Conservation (phyloP, 2,329 filamentous ascomycete species). For the Ophiostoma sp. region DNA sequence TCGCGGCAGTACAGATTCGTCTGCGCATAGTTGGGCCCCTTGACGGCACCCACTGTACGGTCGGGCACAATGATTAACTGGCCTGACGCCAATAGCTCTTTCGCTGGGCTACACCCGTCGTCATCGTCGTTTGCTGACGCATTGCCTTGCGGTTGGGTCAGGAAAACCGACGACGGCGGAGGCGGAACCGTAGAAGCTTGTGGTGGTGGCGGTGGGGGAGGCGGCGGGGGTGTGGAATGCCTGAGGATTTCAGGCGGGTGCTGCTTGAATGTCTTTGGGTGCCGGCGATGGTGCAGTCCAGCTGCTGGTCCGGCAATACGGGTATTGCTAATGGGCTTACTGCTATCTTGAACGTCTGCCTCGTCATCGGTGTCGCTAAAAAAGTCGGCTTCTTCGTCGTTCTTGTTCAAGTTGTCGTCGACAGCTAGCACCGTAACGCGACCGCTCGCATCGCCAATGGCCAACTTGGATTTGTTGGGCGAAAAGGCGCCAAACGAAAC, state of each 20-base stretch:
- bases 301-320: neutral
- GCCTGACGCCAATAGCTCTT: slow-evolving; percentile 35
- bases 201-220: slow-evolving; percentile 39
- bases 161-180: neutral
- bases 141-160: neutral
- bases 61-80: slow-evolving; percentile 42
- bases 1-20: slow-evolving; percentile 45
- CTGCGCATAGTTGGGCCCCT: slow-evolving; percentile 48
- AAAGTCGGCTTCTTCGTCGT: slow-evolving; percentile 23
- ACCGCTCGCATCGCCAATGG: slow-evolving; percentile 57
- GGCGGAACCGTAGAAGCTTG: neutral
- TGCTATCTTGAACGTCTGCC: neutral
- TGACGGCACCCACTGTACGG: slow-evolving; percentile 48
- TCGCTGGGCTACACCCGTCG: slow-evolving; percentile 21
- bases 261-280: slow-evolving; percentile 36
- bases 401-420: slow-evolving; percentile 37
- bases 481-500: slow-evolving; percentile 56
- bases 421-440: slow-evolving; percentile 52
- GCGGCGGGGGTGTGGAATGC: slow-evolving; percentile 47
- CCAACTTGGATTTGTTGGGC: slow-evolving; percentile 48
- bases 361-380: slow-evolving; percentile 20
- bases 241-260: slow-evolving; percentile 44
- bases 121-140: slow-evolving; percentile 25
- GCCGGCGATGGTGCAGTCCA: neutral
- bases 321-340: too few species aligned